Conservation (phyloP, 177 flowering plant species). For the Vitis hybrid region DNA sequence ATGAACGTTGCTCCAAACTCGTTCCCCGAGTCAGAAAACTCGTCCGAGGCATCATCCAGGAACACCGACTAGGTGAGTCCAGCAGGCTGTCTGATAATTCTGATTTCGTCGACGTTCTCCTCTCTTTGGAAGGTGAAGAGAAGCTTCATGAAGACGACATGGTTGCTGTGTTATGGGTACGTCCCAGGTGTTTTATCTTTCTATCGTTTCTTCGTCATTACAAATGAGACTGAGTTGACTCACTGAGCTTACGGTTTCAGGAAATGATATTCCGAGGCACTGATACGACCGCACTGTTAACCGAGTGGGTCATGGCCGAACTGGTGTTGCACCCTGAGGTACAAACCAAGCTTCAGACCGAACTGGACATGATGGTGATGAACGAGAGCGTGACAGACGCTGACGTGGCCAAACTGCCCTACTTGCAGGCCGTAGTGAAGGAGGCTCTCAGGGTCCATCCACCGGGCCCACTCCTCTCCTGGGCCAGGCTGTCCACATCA, state of each 20-base stretch:
- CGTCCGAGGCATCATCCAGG: conserved; percentile 38
- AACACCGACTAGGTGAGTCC: conserved; percentile 21
- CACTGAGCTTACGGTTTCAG: conserved; percentile 6
- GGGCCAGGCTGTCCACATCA: conserved; percentile 50
- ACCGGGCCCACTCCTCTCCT: conserved; percentile 49
- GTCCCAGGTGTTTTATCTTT: not conserved
- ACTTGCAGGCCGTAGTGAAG: conserved; percentile 31
- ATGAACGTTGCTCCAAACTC: conserved; percentile 29
- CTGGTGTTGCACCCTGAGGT: conserved; percentile 25
- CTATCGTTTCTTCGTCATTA: not conserved
- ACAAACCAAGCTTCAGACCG: conserved; percentile 21
- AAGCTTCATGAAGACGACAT: conserved; percentile 27
- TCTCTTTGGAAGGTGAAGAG: conserved; percentile 28
- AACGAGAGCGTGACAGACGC: conserved; percentile 17
- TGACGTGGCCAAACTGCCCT: conserved; percentile 20
- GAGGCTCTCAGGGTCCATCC: conserved; percentile 34
- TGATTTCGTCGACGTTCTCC: conserved; percentile 46
- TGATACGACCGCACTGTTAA: conserved; percentile 31
- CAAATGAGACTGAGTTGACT: not conserved
- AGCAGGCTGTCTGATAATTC: not conserved
- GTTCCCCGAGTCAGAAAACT: conserved; percentile 37
- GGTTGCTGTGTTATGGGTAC: conserved; percentile 33
- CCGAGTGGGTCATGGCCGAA: conserved; percentile 42
- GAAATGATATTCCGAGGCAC: conserved; percentile 45
- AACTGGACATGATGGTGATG: conserved; percentile 13